These are phyloP conservation scores for Ananas comosus DNA, from an alignment of 176 grass and related monocot species.

Conservation along the genomic window DNA sequence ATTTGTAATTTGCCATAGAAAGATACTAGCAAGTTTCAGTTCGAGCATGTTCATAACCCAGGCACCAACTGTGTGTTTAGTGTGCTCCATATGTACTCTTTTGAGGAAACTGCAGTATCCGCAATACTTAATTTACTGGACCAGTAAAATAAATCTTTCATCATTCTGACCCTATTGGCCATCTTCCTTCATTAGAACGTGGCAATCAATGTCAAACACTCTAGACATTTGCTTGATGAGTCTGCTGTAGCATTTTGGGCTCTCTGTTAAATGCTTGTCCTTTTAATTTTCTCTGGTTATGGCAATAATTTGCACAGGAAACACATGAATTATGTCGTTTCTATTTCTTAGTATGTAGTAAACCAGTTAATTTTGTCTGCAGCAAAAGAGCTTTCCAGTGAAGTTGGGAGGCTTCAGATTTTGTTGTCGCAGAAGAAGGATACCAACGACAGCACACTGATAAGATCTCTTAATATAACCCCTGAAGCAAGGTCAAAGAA, in stretches of 20 bases:
- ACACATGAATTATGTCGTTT: background rate
- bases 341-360: background rate
- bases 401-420: constrained; percentile 42
- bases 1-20: too few species aligned
- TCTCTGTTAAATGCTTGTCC: background rate
- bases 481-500: constrained; percentile 2
- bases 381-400: constrained; percentile 48
- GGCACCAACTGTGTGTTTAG: too few species aligned
- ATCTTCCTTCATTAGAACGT: too few species aligned
- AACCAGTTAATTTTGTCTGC: constrained; percentile 4
- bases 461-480: constrained; percentile 1
- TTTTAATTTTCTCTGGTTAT: background rate
- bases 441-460: constrained; percentile 2
- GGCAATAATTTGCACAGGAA: background rate
- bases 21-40: too few species aligned
- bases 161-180: too few species aligned
- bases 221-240: background rate
- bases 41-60: too few species aligned
- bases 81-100: too few species aligned
- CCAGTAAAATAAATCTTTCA: too few species aligned
- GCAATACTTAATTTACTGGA: too few species aligned
- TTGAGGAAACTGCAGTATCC: too few species aligned
- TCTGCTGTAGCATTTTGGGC: background rate
- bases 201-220: background rate
- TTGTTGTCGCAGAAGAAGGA: constrained; percentile 41